A percentile compares a stretch with the other conserved stretches of the same genome.
Evolutionary conservation across 1,284 basidiomycete genomes (phyloP).

Genomic region (Trichosporon inkin): DNA sequence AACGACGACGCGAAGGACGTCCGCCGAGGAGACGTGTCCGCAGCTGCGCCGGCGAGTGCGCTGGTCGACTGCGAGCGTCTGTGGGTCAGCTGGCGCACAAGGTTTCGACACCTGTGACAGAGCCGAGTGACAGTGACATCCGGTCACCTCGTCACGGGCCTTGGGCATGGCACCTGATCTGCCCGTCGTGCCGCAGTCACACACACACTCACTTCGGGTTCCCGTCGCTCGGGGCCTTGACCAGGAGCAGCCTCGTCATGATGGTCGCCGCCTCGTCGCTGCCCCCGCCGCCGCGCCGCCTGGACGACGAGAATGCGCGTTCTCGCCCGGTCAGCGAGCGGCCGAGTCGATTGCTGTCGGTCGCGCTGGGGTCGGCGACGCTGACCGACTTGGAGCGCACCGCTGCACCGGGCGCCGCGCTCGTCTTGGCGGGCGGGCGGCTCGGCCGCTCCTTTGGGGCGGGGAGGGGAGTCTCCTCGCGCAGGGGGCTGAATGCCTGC

Average conservation of each 20-base stretch:
- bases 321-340: slow-evolving; percentile 20
- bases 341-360: background rate
- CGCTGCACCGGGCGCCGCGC: background rate
- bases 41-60: slow-evolving; percentile 22
- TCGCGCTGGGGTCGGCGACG: background rate
- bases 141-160: too few relatives aligned
- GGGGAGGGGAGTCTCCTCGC: background rate
- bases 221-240: slow-evolving; percentile 40
- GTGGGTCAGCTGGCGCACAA: slow-evolving; percentile 12
- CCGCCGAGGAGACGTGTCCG: background rate
- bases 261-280: slow-evolving; percentile 3
- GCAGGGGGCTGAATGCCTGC: slow-evolving; percentile 46
- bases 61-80: slow-evolving; percentile 41
- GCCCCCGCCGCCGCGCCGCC: slow-evolving; percentile 3
- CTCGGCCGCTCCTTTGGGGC: background rate
- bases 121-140: too few relatives aligned
- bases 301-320: slow-evolving; percentile 6
- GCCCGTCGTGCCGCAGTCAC: too few relatives aligned
- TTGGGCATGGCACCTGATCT: too few relatives aligned
- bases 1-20: slow-evolving; percentile 16
- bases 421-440: background rate
- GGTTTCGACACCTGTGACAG: too few relatives aligned
- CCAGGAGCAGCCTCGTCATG: slow-evolving; percentile 41
- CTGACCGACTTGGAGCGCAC: background rate
- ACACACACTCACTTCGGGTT: slow-evolving; percentile 17